Evolutionary conservation across 2,329 filamentous ascomycete genomes (phyloP).

Genomic region (Colletotrichum sp.): DNA sequence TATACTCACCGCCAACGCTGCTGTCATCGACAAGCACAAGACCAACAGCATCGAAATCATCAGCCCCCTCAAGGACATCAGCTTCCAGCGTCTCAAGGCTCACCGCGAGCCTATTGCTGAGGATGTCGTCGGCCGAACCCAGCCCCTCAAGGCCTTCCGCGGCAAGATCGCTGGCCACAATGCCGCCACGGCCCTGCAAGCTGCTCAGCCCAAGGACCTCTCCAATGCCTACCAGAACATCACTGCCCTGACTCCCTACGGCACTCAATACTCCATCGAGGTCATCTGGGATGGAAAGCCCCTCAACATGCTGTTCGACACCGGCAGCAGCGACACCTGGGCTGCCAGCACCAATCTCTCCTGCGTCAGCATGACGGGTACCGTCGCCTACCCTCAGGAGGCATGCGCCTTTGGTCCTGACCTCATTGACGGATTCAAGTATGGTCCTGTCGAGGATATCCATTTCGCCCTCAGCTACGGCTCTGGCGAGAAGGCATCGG

Average conservation of each 20-base stretch:
- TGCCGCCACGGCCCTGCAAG: constrained; percentile 32
- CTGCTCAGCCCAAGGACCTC: constrained; percentile 14
- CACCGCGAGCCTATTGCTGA: constrained; percentile 31
- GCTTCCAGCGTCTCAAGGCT: constrained; percentile 39
- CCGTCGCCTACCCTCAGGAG: constrained; percentile 28
- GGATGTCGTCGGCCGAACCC: constrained; percentile 31
- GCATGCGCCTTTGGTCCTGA: constrained; percentile 47
- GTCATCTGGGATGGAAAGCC: constrained; percentile 43
- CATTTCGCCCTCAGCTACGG: constrained; percentile 53
- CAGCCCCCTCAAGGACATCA: constrained; percentile 41
- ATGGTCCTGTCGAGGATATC: constrained; percentile 41
- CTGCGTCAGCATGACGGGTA: constrained; percentile 43
- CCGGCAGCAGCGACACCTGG: constrained; percentile 60
- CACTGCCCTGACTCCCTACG: constrained; percentile 39
- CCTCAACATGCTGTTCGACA: constrained; percentile 52
- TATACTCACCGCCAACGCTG: not conserved
- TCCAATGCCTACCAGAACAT: constrained; percentile 39
- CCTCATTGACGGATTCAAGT: constrained; percentile 43
- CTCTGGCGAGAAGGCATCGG: constrained; percentile 53
- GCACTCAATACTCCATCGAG: constrained; percentile 47
- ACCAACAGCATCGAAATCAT: constrained; percentile 30
- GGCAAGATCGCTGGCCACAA: constrained; percentile 27
- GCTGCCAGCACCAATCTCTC: constrained; percentile 43
- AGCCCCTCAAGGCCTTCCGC: constrained; percentile 37
- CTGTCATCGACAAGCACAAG: constrained; percentile 1